These are phyloP conservation scores for Agrocybe pediades DNA, from an alignment of 768 basidiomycete species.

Conservation along the genomic window DNA sequence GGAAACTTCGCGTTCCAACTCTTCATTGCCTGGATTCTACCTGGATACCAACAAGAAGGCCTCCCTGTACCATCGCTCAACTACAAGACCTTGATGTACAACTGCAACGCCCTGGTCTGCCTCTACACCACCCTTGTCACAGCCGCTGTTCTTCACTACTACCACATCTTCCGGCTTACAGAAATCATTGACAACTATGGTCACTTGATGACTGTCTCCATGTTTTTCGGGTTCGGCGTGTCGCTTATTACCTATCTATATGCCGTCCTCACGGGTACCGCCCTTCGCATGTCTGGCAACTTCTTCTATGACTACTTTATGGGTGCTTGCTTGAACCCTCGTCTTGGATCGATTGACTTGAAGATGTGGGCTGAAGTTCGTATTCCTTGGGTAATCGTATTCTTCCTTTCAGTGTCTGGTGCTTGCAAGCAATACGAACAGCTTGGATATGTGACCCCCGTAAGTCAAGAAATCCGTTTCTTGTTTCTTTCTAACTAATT, in stretches of 20 bases:
- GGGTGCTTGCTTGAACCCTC: conserved; percentile 94
- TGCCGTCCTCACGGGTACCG: conserved; percentile 74
- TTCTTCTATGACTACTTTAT: conserved; percentile 96
- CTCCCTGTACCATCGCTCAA: conserved; percentile 93
- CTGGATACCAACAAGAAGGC: conserved; percentile 92
- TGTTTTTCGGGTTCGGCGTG: conserved; percentile 87
- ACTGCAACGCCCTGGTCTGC: conserved; percentile 91
- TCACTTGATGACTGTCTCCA: conserved; percentile 91
- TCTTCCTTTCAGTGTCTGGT: conserved; percentile 90
- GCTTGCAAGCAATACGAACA: conserved; percentile 95
- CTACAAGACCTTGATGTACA: conserved; percentile 93
- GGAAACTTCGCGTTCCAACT: conserved; percentile 90
- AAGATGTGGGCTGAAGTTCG: conserved; percentile 99
- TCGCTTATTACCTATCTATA: conserved; percentile 81
- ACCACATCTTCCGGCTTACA: conserved; percentile 84
- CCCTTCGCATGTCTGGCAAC: conserved; percentile 93
- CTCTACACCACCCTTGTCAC: conserved; percentile 84
- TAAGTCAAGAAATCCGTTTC: conserved; percentile 38
- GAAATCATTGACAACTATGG: conserved; percentile 97
- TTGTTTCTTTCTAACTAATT: not conserved
- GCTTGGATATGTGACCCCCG: conserved; percentile 89
- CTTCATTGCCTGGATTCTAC: conserved; percentile 85
- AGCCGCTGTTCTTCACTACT: conserved; percentile 74
- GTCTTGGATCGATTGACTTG: conserved; percentile 87
- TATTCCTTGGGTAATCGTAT: conserved; percentile 95